Evolutionary conservation across 179 eudicot genomes (phyloP).

Genomic region (Vitellaria paradoxa): DNA sequence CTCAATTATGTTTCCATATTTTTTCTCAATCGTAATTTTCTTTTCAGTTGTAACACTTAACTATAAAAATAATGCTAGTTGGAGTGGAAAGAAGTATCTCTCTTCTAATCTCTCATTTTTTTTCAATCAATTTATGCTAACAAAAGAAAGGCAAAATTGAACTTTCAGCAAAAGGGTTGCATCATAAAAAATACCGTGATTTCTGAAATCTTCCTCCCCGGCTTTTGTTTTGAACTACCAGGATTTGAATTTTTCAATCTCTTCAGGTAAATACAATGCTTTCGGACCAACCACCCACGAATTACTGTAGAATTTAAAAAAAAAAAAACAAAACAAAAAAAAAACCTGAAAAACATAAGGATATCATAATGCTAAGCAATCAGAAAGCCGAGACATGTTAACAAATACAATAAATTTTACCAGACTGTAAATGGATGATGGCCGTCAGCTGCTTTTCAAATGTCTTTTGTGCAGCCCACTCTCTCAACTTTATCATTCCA

Average conservation of each 20-base stretch:
- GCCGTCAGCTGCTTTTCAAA: slow-evolving; percentile 55
- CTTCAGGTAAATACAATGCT: slow-evolving; percentile 39
- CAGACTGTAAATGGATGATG: slow-evolving; percentile 72
- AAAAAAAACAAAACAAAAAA: neutral
- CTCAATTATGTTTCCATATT: too few relatives aligned
- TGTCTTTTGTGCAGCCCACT: slow-evolving; percentile 34
- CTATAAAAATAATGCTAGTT: too few relatives aligned
- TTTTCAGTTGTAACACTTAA: too few relatives aligned
- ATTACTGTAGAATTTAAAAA: slow-evolving; percentile 40
- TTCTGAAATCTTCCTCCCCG: slow-evolving; percentile 35
- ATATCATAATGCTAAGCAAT: neutral
- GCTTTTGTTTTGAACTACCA: slow-evolving; percentile 26
- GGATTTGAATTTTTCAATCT: slow-evolving; percentile 25
- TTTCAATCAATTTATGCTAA: too few relatives aligned
- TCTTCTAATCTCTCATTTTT: too few relatives aligned
- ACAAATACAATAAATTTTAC: slow-evolving; percentile 27
- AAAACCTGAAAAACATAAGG: slow-evolving; percentile 1
- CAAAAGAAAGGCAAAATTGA: too few relatives aligned
- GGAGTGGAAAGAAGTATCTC: too few relatives aligned
- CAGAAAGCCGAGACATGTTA: slow-evolving; percentile 7
- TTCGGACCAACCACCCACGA: slow-evolving; percentile 78
- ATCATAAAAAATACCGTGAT: neutral
- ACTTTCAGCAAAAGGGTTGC: too few relatives aligned
- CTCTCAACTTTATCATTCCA: slow-evolving; percentile 28
- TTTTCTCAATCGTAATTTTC: too few relatives aligned